Base-by-base conservation (phyloP, 2,329 filamentous ascomycete genomes). In the Trichothecium sympodiale region DNA sequence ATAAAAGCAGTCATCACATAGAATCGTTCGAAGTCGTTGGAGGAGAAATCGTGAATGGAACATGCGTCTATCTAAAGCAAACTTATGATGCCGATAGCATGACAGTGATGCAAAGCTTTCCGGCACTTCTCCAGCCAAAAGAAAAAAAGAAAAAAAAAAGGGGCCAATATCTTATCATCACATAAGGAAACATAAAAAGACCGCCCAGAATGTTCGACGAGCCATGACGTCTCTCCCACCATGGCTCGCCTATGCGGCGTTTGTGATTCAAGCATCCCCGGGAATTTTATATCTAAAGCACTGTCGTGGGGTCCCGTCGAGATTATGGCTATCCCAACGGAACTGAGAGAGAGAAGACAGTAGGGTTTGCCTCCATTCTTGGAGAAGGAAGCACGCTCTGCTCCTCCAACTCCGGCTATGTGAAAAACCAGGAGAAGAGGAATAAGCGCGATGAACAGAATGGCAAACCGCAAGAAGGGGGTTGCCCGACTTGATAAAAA, bases 281-380 rank as follows among this genome's bases (percentile, higher is more conserved):
- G 20, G 20, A 25, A 6, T 25, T 6, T 25, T 25, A n/a, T 10
- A 10, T 25, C 20, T 25, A 25, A 10, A 25, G 20, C 55, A 59
- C 67, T 71, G 67, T 71, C 67, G 67, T 59, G 53, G 55, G 57
- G 57, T 53, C 53, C 48, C 36, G 20, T 34, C 35, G 29, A 40
- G 29, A 32, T 33, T 33, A 39, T 29, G 42, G 36, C 26, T 38
- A 37, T 14, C 37, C 31, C 46, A 45, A 44, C 35, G 44, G 54
- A 59, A 64, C 67, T 69, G 65, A 73, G 69, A 74, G 20, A 25
- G 74, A 77, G 73, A 78, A 78, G 73, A 78, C 73, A 78, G 71
- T 61, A 62, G 67, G 62, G 46, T 44, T 42, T 38, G 43, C 48
- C 46, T 41, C 37, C 35, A 10, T 15, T 16, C 15, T 16, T n/a